Percentiles rank a stretch among this genome's conserved stretches.
Evolutionary conservation across 2,329 filamentous ascomycete genomes (phyloP).

Genomic region (Alternaria hordeiaustralica): DNA sequence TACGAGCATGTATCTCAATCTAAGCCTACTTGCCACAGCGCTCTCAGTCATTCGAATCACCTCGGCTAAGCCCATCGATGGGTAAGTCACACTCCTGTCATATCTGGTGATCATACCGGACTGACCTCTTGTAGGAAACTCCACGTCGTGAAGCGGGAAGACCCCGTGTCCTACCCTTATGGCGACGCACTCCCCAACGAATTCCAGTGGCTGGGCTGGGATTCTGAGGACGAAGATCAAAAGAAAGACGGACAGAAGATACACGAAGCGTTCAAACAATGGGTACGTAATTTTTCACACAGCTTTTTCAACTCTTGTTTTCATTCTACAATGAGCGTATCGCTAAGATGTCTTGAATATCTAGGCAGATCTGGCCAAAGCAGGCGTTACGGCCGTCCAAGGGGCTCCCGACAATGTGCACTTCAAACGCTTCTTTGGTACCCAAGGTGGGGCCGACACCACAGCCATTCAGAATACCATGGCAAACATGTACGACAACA

Average conservation of each 20-base stretch:
- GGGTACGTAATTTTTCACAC: not conserved
- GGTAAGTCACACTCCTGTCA: not conserved
- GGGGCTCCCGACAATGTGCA: not conserved
- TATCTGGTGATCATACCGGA: not conserved
- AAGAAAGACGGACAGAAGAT: not conserved
- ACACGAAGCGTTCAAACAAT: not conserved
- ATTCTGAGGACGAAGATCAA: not conserved
- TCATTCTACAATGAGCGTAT: not conserved
- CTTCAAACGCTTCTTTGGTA: not conserved
- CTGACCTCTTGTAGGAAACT: fast-evolving
- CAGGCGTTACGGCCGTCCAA: not conserved
- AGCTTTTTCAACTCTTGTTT: not conserved
- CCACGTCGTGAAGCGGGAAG: not conserved
- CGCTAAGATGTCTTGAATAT: not conserved
- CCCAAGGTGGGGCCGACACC: not conserved
- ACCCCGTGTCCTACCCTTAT: not conserved
- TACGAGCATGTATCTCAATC: not conserved
- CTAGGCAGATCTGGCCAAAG: not conserved
- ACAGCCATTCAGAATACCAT: not conserved
- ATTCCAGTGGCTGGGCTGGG: not conserved
- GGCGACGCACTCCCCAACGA: not conserved
- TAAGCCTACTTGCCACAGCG: not conserved
- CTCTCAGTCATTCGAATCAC: not conserved
- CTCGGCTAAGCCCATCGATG: not conserved
- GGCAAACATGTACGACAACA: not conserved